A percentile compares a stretch with the other conserved stretches of the same genome.
Conservation (phyloP, 2,329 filamentous ascomycete species). For the Fusarium scirpi region DNA sequence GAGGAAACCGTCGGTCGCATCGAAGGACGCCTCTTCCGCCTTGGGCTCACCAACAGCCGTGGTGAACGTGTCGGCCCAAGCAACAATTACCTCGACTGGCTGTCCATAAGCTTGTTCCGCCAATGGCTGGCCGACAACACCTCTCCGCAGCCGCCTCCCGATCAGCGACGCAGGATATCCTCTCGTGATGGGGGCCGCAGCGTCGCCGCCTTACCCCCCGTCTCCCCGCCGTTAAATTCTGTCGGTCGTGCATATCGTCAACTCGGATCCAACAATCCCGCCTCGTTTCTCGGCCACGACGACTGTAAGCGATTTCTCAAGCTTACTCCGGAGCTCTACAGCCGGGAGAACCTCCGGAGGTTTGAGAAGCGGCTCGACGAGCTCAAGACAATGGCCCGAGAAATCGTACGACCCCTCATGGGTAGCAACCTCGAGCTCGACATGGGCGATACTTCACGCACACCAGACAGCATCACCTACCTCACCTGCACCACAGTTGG, state of each 20-base stretch:
- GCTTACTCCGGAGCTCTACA: constrained; percentile 83
- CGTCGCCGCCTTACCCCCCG: constrained; percentile 53
- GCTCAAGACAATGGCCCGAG: constrained; percentile 84
- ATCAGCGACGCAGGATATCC: constrained; percentile 44
- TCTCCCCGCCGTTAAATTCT: constrained; percentile 64
- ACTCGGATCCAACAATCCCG: constrained; percentile 70
- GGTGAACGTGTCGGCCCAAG: constrained; percentile 86
- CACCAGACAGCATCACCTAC: constrained; percentile 60
- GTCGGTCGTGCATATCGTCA: constrained; percentile 81
- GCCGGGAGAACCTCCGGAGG: constrained; percentile 82
- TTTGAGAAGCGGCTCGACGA: constrained; percentile 92
- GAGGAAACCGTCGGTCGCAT: constrained; percentile 84
- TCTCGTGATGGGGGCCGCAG: constrained; percentile 49
- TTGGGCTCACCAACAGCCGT: constrained; percentile 80
- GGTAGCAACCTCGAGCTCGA: constrained; percentile 87
- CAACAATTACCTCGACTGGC: constrained; percentile 89
- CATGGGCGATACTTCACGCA: constrained; percentile 59
- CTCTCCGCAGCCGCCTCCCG: constrained; percentile 66
- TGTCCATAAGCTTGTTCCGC: constrained; percentile 86
- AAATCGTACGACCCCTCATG: constrained; percentile 87
- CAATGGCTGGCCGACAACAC: constrained; percentile 96
- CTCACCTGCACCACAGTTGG: constrained; percentile 63
- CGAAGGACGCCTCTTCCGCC: constrained; percentile 83
- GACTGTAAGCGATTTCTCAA: constrained; percentile 93
- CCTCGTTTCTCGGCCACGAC: constrained; percentile 81